Evolutionary conservation across 805 yeast species (phyloP).

Genomic region (Candida montana): DNA sequence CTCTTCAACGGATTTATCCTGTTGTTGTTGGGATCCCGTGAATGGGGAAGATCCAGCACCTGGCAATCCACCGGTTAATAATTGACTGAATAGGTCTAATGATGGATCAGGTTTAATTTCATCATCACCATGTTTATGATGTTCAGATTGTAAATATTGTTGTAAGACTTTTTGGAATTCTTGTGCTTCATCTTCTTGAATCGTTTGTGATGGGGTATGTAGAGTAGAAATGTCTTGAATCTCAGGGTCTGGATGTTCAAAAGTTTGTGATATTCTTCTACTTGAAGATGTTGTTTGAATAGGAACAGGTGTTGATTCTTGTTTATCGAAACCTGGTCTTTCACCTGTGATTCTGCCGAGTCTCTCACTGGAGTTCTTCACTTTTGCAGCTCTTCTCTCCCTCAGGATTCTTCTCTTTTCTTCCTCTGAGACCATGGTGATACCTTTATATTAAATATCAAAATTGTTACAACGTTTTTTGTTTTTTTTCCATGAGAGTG

Average conservation of each 20-base stretch:
- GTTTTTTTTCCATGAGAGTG: background rate
- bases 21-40: background rate
- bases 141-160: conserved; percentile 14
- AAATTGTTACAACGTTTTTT: too few relatives aligned
- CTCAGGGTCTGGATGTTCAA: conserved; percentile 12
- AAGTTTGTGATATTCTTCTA: conserved; percentile 18
- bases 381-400: conserved; percentile 25
- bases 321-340: conserved; percentile 6
- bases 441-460: too few relatives aligned
- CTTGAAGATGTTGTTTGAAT: conserved; percentile 2
- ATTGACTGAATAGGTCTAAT: conserved; percentile 11
- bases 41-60: conserved; percentile 2
- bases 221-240: conserved; percentile 12
- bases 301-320: conserved; percentile 1
- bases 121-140: conserved; percentile 10
- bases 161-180: conserved; percentile 21
- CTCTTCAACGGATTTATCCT: conserved; percentile 2
- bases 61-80: conserved; percentile 1
- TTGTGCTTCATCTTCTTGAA: conserved; percentile 9
- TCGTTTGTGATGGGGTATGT: background rate
- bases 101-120: conserved; percentile 11
- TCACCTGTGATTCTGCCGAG: conserved; percentile 24
- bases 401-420: conserved; percentile 23
- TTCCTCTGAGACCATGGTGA: conserved; percentile 17
- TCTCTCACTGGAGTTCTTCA: conserved; percentile 18